Conservation (phyloP, 345 rosid species). For the Pistacia integerrima region DNA sequence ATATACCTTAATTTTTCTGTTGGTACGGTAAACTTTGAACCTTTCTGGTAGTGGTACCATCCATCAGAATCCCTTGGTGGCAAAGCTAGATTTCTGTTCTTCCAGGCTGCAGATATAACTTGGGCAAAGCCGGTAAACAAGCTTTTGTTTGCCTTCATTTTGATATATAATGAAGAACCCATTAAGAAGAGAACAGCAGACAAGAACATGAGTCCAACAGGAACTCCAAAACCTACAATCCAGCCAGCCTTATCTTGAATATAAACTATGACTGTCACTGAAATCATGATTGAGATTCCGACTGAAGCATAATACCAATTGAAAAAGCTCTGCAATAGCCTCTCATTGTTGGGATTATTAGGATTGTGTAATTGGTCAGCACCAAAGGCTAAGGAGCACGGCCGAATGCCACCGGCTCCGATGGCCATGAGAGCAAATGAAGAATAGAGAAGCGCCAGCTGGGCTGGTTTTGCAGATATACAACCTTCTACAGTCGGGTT, state of each 20-base stretch:
- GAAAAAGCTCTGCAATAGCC: constrained; percentile 50
- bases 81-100: constrained; percentile 31
- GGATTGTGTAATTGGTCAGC: constrained; percentile 60
- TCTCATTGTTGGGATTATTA: constrained; percentile 36
- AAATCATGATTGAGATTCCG: constrained; percentile 38
- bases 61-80: constrained; percentile 26
- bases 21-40: constrained; percentile 39
- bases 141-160: constrained; percentile 39
- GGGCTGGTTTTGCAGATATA: constrained; percentile 20
- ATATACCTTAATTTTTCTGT: constrained; percentile 42
- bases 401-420: constrained; percentile 53
- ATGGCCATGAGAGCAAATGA: constrained; percentile 44
- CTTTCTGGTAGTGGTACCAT: constrained; percentile 27
- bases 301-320: constrained; percentile 60
- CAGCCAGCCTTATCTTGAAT: constrained; percentile 51
- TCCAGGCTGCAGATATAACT: constrained; percentile 41
- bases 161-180: constrained; percentile 48
- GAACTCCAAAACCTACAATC: constrained; percentile 55
- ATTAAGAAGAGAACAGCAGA: constrained; percentile 36
- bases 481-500: constrained; percentile 13
- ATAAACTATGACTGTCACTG: constrained; percentile 43
- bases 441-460: constrained; percentile 35
- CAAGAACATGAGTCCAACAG: constrained; percentile 44
- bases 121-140: constrained; percentile 47
- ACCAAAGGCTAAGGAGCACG: constrained; percentile 58